Percentiles rank a stretch among this genome's conserved stretches.
phyloP scores from a whole-genome alignment of 2,329 filamentous ascomycete genomes.

The Fusarium cyanostomum region DNA sequence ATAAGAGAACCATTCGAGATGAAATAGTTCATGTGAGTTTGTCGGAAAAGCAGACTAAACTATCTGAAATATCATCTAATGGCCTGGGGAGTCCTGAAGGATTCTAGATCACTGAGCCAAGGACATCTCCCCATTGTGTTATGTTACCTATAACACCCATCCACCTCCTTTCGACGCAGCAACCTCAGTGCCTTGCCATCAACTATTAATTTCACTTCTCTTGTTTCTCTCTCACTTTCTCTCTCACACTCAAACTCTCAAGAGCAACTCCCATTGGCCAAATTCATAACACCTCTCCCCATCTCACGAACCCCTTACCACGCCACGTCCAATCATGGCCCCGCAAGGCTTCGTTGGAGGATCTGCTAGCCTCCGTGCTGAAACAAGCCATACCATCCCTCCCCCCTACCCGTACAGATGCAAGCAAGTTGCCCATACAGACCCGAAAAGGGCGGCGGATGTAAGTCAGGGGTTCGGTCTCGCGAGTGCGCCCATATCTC shows the following conservation, averaged over 20 bases:
- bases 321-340: constrained; percentile 31
- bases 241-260: constrained; percentile 6
- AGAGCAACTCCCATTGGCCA: constrained; percentile 20
- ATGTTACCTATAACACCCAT: too few relatives aligned
- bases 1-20: too few relatives aligned
- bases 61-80: too few relatives aligned
- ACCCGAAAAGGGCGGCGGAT: background rate
- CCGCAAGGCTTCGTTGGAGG: constrained; percentile 28
- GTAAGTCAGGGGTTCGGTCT: constrained; percentile 20
- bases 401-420: constrained; percentile 37
- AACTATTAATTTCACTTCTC: background rate
- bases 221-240: background rate
- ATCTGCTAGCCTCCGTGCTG: constrained; percentile 39
- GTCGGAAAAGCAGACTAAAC: too few relatives aligned
- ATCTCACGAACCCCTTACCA: constrained; percentile 9
- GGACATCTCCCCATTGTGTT: too few relatives aligned
- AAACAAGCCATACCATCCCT: constrained; percentile 41
- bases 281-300: constrained; percentile 24
- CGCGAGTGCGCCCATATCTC: background rate
- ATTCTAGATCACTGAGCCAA: too few relatives aligned
- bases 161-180: too few relatives aligned
- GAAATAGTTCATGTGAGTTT: too few relatives aligned
- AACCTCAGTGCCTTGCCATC: background rate
- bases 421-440: constrained; percentile 19
- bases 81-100: too few relatives aligned